These are phyloP conservation scores for Esteya vermicola DNA, from an alignment of 2,329 filamentous ascomycete genomes.

Conservation along the genomic window DNA sequence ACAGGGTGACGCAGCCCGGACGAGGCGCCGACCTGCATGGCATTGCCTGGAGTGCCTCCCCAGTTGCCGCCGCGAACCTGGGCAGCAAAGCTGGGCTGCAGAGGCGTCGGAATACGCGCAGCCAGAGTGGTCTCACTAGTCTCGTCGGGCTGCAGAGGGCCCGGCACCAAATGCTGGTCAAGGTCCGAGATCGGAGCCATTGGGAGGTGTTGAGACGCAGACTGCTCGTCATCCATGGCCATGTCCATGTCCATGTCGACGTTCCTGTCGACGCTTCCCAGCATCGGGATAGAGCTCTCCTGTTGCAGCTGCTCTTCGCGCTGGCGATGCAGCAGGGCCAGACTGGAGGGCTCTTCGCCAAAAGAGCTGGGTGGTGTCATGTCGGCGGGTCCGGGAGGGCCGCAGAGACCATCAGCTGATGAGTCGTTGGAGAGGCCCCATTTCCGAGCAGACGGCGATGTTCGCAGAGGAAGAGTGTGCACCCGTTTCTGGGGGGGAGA, in stretches of 20 bases:
- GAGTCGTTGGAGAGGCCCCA: slow-evolving; percentile 15
- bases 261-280: slow-evolving; percentile 16
- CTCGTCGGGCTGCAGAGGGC: slow-evolving; percentile 17
- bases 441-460: slow-evolving; percentile 25
- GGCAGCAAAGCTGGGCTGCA: slow-evolving; percentile 41
- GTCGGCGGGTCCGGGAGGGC: slow-evolving; percentile 13
- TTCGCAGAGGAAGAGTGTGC: slow-evolving; percentile 33
- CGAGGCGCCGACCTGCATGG: slow-evolving; percentile 9
- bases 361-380: slow-evolving; percentile 26
- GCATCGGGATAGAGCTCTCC: slow-evolving; percentile 1
- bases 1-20: neutral
- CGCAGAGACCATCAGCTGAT: slow-evolving; percentile 10
- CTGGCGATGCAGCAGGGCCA: neutral
- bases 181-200: neutral
- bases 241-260: slow-evolving; percentile 35
- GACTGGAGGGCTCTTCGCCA: slow-evolving; percentile 17
- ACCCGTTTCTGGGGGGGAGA: slow-evolving; percentile 38
- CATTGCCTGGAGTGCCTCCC: slow-evolving; percentile 21
- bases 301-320: slow-evolving; percentile 7
- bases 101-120: slow-evolving; percentile 42
- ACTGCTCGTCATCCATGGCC: slow-evolving; percentile 25
- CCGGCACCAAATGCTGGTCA: slow-evolving; percentile 15
- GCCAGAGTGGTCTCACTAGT: slow-evolving; percentile 19
- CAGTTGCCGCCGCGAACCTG: slow-evolving; percentile 39
- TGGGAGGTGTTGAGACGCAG: slow-evolving; percentile 4